A percentile compares a stretch with the other conserved stretches of the same genome.
Evolutionary conservation across 495 filamentous ascomycete species (phyloP).

Genomic region (Friedmanniomyces simplex): DNA sequence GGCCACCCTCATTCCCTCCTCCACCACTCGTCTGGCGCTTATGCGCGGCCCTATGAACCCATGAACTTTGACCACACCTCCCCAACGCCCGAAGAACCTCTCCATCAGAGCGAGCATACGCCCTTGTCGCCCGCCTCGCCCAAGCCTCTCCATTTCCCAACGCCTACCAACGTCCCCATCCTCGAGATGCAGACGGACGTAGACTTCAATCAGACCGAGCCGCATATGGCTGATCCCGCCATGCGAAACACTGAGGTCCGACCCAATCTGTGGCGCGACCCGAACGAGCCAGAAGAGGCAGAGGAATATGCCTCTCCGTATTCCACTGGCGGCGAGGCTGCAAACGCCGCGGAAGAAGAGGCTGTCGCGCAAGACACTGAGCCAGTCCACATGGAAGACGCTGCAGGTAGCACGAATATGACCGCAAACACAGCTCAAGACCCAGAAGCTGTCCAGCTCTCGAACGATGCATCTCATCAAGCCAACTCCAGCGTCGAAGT

Average conservation of each 20-base stretch:
- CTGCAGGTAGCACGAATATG: slow-evolving; percentile 10
- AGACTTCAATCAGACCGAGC: slow-evolving; percentile 56
- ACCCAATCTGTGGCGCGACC: slow-evolving; percentile 15
- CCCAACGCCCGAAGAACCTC: slow-evolving; percentile 51
- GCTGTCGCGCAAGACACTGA: neutral
- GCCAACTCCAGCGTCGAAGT: slow-evolving; percentile 4
- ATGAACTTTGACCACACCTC: slow-evolving; percentile 30
- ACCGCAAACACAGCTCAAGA: neutral
- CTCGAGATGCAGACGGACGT: slow-evolving; percentile 66
- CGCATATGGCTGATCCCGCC: slow-evolving; percentile 33
- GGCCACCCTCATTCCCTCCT: neutral
- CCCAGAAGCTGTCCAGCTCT: neutral
- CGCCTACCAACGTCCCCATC: slow-evolving; percentile 59
- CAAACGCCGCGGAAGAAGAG: neutral
- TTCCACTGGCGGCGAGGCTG: slow-evolving; percentile 12
- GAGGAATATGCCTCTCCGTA: slow-evolving; percentile 11
- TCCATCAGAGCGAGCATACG: slow-evolving; percentile 52
- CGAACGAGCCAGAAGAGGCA: slow-evolving; percentile 6
- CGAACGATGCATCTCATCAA: slow-evolving; percentile 1
- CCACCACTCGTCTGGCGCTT: neutral
- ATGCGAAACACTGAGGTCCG: slow-evolving; percentile 20
- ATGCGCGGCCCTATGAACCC: neutral
- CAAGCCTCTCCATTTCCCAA: slow-evolving; percentile 57
- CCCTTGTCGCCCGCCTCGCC: slow-evolving; percentile 59
- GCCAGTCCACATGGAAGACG: neutral